A percentile compares a stretch with the other conserved stretches of the same genome.
These are phyloP conservation scores for Tolypocladium album DNA, from an alignment of 2,329 filamentous ascomycete genomes.

Conservation along the genomic window DNA sequence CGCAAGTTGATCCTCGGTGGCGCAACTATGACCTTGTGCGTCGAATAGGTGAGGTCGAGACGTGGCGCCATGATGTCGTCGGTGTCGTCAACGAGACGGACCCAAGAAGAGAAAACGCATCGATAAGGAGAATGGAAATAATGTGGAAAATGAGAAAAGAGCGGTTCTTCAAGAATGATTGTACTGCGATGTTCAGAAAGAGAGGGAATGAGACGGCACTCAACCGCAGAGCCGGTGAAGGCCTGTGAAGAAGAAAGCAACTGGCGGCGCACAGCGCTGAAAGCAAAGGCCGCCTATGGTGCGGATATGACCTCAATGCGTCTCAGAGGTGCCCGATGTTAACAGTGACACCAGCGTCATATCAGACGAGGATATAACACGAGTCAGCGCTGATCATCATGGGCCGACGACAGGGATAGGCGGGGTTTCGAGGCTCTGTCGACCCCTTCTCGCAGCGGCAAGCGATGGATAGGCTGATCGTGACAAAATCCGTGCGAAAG, in stretches of 20 bases:
- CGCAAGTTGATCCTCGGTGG: constrained; percentile 49
- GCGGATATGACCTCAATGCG: background rate
- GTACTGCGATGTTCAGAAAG: background rate
- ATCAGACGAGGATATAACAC: background rate
- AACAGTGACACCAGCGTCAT: background rate
- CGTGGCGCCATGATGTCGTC: constrained; percentile 30
- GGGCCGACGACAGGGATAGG: background rate
- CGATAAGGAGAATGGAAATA: background rate
- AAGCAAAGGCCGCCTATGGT: background rate
- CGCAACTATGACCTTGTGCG: constrained; percentile 40
- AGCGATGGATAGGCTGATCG: background rate
- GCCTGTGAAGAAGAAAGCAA: background rate
- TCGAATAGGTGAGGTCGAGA: constrained; percentile 32
- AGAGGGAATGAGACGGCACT: background rate
- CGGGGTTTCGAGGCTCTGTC: background rate
- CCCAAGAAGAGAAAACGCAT: background rate
- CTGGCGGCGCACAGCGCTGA: background rate
- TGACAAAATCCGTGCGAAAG: background rate
- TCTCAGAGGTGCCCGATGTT: background rate
- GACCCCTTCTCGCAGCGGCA: background rate
- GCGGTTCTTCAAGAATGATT: background rate
- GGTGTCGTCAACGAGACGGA: background rate
- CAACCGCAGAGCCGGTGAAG: background rate
- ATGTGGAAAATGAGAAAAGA: background rate
- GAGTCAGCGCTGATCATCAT: background rate